A percentile compares a stretch with the other conserved stretches of the same genome.
These are phyloP conservation scores for Lumnitzera racemosa DNA, from an alignment of 345 rosid genomes.

Conservation along the genomic window DNA sequence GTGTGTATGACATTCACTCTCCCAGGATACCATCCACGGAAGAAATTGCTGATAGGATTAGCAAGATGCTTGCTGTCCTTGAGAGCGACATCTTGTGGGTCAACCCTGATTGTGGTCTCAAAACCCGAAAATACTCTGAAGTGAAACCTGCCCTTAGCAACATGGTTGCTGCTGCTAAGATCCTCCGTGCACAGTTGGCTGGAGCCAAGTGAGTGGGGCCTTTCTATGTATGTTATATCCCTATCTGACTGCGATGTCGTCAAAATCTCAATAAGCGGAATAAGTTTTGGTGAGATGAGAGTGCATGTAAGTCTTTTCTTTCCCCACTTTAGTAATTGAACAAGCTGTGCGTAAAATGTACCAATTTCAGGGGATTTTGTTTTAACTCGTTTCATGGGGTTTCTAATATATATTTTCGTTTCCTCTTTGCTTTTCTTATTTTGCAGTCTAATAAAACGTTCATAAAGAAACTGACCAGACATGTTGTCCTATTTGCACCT, in stretches of 20 bases:
- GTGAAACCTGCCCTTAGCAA: slow-evolving; percentile 82
- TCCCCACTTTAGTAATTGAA: too few relatives aligned
- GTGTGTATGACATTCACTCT: slow-evolving; percentile 93
- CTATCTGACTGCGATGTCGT: not conserved
- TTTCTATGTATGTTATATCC: not conserved
- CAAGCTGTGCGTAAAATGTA: too few relatives aligned
- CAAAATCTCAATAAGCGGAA: too few relatives aligned
- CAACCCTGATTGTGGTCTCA: slow-evolving; percentile 95
- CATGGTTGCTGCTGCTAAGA: slow-evolving; percentile 94
- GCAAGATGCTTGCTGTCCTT: slow-evolving; percentile 93
- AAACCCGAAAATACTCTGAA: slow-evolving; percentile 87
- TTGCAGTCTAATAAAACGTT: too few relatives aligned
- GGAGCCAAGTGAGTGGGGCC: slow-evolving; percentile 57
- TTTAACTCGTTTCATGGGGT: too few relatives aligned
- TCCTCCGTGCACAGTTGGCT: slow-evolving; percentile 75
- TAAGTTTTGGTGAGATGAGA: too few relatives aligned
- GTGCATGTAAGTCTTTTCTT: too few relatives aligned
- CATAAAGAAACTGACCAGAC: too few relatives aligned
- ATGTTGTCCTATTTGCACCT: too few relatives aligned
- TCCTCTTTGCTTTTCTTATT: too few relatives aligned
- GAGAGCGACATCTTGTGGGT: slow-evolving; percentile 90
- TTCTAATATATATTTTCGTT: too few relatives aligned
- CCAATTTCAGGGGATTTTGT: too few relatives aligned
- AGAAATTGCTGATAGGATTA: slow-evolving; percentile 85
- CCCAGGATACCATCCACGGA: slow-evolving; percentile 93